phyloP scores from a whole-genome alignment of 2,329 filamentous ascomycete species.

The Pestalotiopsis sp. region DNA sequence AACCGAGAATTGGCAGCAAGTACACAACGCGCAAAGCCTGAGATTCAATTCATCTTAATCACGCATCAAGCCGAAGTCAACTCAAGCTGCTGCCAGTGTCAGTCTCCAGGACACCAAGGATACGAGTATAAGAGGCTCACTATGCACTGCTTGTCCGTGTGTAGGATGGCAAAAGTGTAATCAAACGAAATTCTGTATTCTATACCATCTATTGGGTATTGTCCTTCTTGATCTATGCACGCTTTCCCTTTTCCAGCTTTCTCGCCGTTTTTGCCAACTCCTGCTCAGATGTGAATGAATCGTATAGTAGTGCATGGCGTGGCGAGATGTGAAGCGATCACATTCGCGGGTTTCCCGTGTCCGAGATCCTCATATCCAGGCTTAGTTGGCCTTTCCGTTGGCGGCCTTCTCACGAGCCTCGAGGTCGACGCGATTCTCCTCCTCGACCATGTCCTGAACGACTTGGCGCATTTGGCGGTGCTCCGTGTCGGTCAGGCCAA shows the following conservation, averaged over 20 bases:
- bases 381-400: not conserved
- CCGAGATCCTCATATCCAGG: not conserved
- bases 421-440: not conserved
- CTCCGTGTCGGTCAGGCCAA: conserved; percentile 47
- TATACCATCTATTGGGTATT: not conserved
- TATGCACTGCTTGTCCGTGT: too few species aligned
- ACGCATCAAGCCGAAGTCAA: too few species aligned
- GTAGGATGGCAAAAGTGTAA: not conserved
- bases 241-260: not conserved
- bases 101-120: too few species aligned
- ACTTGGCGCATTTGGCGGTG: conserved; percentile 42
- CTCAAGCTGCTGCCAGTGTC: too few species aligned
- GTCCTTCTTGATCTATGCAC: not conserved
- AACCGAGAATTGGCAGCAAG: too few species aligned
- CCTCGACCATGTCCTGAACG: not conserved
- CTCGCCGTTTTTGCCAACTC: not conserved
- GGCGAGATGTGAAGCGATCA: not conserved
- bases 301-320: not conserved
- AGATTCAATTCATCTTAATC: too few species aligned
- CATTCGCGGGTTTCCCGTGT: not conserved
- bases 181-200: not conserved
- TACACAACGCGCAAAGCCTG: too few species aligned
- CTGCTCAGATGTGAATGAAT: not conserved
- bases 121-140: too few species aligned
- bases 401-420: not conserved